Percentiles rank a stretch among this genome's conserved stretches.
Conservation (phyloP, 768 basidiomycete species). For the Hemileccinum impolitum region DNA sequence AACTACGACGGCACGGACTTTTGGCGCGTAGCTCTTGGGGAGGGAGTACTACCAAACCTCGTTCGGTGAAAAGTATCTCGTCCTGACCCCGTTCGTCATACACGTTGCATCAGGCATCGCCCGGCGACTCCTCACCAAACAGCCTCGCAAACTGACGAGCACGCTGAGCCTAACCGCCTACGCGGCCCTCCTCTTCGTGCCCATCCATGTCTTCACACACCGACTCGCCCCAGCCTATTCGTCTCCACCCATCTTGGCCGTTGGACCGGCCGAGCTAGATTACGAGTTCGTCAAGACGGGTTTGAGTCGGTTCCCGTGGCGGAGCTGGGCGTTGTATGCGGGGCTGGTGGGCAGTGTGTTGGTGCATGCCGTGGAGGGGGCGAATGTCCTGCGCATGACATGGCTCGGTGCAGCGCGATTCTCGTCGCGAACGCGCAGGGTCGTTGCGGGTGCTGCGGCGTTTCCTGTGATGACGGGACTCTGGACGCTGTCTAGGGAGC, state of each 20-base stretch:
- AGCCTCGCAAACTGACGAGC: slow-evolving; percentile 36
- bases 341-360: slow-evolving; percentile 55
- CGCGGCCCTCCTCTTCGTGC: slow-evolving; percentile 53
- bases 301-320: slow-evolving; percentile 56
- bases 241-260: slow-evolving; percentile 36
- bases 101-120: slow-evolving; percentile 59
- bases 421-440: slow-evolving; percentile 20
- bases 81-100: slow-evolving; percentile 62
- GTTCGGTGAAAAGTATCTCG: slow-evolving; percentile 63
- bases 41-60: slow-evolving; percentile 82
- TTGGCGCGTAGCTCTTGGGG: slow-evolving; percentile 57
- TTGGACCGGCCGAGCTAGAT: slow-evolving; percentile 76
- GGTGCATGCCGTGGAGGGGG: slow-evolving; percentile 64
- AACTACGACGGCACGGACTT: background rate
- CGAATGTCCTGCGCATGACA: slow-evolving; percentile 47
- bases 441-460: slow-evolving; percentile 35
- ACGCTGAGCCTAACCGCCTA: slow-evolving; percentile 64
- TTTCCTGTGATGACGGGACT: slow-evolving; percentile 58
- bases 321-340: slow-evolving; percentile 60
- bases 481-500: slow-evolving; percentile 52
- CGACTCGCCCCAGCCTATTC: slow-evolving; percentile 49
- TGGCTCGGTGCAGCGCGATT: slow-evolving; percentile 30
- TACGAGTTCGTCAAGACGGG: slow-evolving; percentile 81
- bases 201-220: slow-evolving; percentile 69
- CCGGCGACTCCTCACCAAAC: slow-evolving; percentile 50